Evolutionary conservation across 2,329 filamentous ascomycete species (phyloP), one percentile per base, ranked within the genome.

Genomic region (Hirsutella minnesotensis): DNA sequence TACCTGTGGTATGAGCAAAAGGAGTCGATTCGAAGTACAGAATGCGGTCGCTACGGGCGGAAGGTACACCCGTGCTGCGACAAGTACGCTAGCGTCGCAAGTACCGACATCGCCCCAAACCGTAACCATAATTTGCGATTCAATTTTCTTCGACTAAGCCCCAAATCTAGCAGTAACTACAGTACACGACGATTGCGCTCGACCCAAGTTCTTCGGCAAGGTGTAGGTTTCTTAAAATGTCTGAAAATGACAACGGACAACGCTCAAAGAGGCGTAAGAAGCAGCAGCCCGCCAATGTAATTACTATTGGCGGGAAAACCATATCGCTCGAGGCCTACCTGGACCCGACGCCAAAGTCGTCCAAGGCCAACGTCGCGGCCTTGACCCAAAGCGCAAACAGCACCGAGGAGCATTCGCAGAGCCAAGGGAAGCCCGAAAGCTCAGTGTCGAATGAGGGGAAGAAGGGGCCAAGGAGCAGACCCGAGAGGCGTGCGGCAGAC

Each of bases 281-380:
- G 8, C 47, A 47, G 40, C 52, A 56, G 18, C 54, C 48, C 42
- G 48, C 53, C 2, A 60, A 67, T 39, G 54, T 66, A 5, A 49
- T 75, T 43, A 68, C 58, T 20, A 63, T 75, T 29, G 69, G 70
- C 13, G 60, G 66, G 22, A 75, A 70, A 43, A 53, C 58, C 12
- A 69, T 76, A 20, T 72, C 68, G 0, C 51, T 76, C 1, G 65
- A 68, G 20, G 70, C 68, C 7, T 76, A 74, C 46, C 58, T 76
- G 39, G 61, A 59, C 39, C 63, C 62, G 49, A 58, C 56, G 21
- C 41, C 51, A 35, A 56, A 56, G 44, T 46, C 45, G 7, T 42
- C 47, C 20, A 53, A 52, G 21, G n/a, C 31, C 42, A 27, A 21
- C 45, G 36, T 18, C 33, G 9, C 37, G 49, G 35, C 29, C 46